These are phyloP conservation scores for Trichosanthes cucumerina DNA, from an alignment of 306 rosid species.

Conservation along the genomic window DNA sequence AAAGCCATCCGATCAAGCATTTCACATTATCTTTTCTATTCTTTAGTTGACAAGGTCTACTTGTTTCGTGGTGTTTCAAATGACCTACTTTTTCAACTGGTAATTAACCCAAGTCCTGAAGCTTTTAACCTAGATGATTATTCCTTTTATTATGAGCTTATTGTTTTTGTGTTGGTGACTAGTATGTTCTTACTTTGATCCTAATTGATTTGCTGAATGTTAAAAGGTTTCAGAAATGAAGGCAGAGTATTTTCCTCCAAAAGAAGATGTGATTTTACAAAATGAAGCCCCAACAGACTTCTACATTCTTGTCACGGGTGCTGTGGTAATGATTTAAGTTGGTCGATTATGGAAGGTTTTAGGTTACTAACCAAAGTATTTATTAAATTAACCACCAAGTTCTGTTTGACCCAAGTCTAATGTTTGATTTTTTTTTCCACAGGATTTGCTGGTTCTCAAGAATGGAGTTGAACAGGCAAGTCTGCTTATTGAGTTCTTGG, in stretches of 20 bases:
- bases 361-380: background rate
- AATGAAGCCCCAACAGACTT: conserved; percentile 96
- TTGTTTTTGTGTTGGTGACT: background rate
- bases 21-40: conserved; percentile 75
- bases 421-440: conserved; percentile 9
- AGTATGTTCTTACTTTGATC: background rate
- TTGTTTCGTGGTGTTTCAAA: conserved; percentile 78
- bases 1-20: conserved; percentile 90
- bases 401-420: conserved; percentile 6
- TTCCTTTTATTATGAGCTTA: background rate
- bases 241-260: conserved; percentile 95
- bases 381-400: background rate
- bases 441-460: conserved; percentile 59
- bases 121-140: background rate
- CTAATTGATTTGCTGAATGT: conserved; percentile 1
- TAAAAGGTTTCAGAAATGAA: conserved; percentile 92
- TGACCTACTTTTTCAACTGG: conserved; percentile 88
- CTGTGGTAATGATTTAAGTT: conserved; percentile 48
- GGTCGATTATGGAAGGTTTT: background rate
- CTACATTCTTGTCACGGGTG: conserved; percentile 75
- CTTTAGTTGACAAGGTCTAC: conserved; percentile 65
- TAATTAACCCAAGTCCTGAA: conserved; percentile 19
- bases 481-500: background rate
- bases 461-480: conserved; percentile 79
- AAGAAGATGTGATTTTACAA: conserved; percentile 89